phyloP scores from a whole-genome alignment of 805 yeast species.

The Sugiyamaella americana region DNA sequence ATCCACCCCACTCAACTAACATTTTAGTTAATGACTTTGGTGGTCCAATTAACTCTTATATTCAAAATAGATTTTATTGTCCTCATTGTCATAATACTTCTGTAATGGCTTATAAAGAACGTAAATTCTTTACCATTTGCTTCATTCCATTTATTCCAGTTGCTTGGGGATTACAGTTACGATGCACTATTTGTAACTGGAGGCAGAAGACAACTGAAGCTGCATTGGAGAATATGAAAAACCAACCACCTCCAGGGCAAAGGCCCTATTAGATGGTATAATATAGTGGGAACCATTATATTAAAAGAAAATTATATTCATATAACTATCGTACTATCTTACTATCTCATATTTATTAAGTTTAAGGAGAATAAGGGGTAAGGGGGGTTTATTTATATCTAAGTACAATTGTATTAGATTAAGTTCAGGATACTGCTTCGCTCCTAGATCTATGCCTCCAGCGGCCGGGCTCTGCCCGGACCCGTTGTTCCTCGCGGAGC shows the following conservation, averaged over 20 bases:
- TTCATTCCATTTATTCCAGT: slow-evolving; percentile 29
- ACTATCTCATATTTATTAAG: too few species aligned
- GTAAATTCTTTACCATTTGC: slow-evolving; percentile 30
- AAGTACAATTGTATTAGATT: too few species aligned
- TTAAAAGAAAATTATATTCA: too few species aligned
- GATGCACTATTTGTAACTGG: slow-evolving; percentile 25
- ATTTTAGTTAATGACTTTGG: slow-evolving; percentile 18
- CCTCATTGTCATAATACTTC: slow-evolving; percentile 27
- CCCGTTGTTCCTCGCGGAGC: too few species aligned
- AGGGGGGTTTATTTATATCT: too few species aligned
- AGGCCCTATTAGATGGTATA: too few species aligned
- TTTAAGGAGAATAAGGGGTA: too few species aligned
- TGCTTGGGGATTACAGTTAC: slow-evolving; percentile 22
- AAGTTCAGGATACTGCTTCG: too few species aligned
- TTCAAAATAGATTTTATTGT: slow-evolving; percentile 24
- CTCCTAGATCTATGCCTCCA: too few species aligned
- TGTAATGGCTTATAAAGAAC: slow-evolving; percentile 21
- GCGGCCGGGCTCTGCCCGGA: too few species aligned
- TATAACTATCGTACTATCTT: too few species aligned
- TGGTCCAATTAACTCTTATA: slow-evolving; percentile 21
- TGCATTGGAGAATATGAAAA: slow-evolving; percentile 21
- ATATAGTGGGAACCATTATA: too few species aligned
- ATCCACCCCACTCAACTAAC: not conserved
- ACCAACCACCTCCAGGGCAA: not conserved
- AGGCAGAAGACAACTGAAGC: slow-evolving; percentile 18